Evolutionary conservation across 2,329 filamentous ascomycete genomes (phyloP), one percentile per base, ranked within the genome.

Genomic region (Calonectria fujianensis): DNA sequence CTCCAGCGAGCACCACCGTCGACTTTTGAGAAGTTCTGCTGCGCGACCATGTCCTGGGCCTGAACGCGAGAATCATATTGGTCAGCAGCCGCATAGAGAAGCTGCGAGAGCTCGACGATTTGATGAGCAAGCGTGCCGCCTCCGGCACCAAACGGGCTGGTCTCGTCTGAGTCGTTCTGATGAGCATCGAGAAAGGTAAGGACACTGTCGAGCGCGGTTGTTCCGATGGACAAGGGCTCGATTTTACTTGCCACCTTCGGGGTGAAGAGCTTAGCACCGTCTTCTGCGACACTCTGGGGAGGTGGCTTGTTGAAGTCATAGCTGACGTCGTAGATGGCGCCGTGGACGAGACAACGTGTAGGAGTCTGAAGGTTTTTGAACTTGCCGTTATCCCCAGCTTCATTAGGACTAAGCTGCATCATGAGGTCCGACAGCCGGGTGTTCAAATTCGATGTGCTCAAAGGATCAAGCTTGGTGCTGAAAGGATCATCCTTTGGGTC

Each of bases 111-210:
- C 8, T 54, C 51, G 4, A 54, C 51, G 14, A 54, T 54, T 20
- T 54, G 51, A 54, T 54, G 51, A 54, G 51, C 51, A 10, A 54
- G 51, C 7, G 51, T 54, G 16, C 51, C 51, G 29, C 51, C 51
- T 32, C 51, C 51, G 20, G 14, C 29, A 20, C 51, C 51, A 54
- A 54, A 54, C 51, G 51, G 51, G n/a, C 51, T 54, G 51, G 29
- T 11, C 29, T 54, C 29, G 8, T 54, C 51, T 8, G 51, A 54
- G 31, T 54, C 51, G 29, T 54, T 16, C 29, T 54, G 51, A 11
- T 54, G 51, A 10, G 51, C 51, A 20, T 54, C 51, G 3, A 54
- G 16, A 54, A 54, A 54, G 13, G 51, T 54, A 20, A 54, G 51
- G 31, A 54, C 32, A 29, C 51, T 54, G 29, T 54, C 51, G 13